phyloP scores from a whole-genome alignment of 129 eudicot species.

The Centaurea solstitialis region DNA sequence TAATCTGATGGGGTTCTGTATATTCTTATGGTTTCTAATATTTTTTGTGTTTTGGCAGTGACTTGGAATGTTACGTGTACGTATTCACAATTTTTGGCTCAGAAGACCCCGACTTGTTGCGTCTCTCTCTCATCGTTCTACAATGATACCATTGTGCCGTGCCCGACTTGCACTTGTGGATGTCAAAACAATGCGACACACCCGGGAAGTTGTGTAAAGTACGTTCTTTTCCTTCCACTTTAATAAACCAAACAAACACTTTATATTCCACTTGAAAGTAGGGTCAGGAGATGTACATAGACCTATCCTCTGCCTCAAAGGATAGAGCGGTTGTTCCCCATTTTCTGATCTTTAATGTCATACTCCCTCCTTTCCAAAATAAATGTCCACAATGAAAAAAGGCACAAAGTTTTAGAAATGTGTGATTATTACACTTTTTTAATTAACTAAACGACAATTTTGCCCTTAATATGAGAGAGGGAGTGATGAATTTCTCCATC shows the following conservation, averaged over 20 bases:
- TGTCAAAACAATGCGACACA: conserved; percentile 78
- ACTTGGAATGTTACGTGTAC: conserved; percentile 97
- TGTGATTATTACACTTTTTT: not conserved
- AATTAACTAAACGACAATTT: not conserved
- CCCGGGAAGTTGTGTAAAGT: conserved; percentile 91
- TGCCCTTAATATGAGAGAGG: not conserved
- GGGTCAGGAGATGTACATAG: not conserved
- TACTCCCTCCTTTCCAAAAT: no score
- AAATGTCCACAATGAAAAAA: no score
- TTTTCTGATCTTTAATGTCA: no score
- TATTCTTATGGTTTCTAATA: conserved; percentile 9
- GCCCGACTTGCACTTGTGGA: conserved; percentile 98
- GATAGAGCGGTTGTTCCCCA: no score
- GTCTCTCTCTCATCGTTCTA: conserved; percentile 93
- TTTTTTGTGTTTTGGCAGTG: conserved; percentile 57
- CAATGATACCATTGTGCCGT: conserved; percentile 85
- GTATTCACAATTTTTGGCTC: conserved; percentile 94
- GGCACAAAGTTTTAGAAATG: no score
- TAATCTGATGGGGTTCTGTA: not conserved
- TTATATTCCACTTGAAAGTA: not conserved
- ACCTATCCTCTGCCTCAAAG: no score
- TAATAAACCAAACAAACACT: not conserved
- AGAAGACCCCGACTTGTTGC: conserved; percentile 92
- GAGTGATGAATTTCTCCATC: not conserved
- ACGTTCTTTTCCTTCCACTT: conserved; percentile 27